Evolutionary conservation across 192 early-diverging fungal genomes (phyloP), one percentile per base, ranked within the genome.

Genomic region (Podila clonocystis): DNA sequence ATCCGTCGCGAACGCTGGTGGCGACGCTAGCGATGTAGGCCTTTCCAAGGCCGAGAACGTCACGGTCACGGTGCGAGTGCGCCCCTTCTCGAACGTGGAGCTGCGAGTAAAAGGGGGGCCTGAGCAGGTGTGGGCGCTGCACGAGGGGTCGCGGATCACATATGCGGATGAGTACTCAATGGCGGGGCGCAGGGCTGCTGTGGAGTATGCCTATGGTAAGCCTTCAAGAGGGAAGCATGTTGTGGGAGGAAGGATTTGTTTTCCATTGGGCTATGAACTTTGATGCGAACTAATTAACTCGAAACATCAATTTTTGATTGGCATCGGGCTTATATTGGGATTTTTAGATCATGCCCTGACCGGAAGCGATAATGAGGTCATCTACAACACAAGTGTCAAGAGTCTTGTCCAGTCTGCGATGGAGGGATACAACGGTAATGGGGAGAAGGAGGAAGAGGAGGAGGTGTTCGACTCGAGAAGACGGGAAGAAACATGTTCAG

Each of bases 361-460:
- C 5, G 84, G 85, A 29, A 82, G 82, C 31, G 78, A 88, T 59
- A 87, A 85, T 49, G 70, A 78, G 30, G 5, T 68, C 26, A 82
- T 88, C 29, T 86, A 80, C 38, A 69, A 29, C 52, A 57, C 71
- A 4, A 73, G 70, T 20, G 77, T 80, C 66, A 80, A 80, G 67
- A 67, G 61, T 48, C 29, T 80, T 33, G 77, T 80, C 29, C 70
- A 69, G 24, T 73, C 70, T 11, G 77, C 94, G 5, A 96, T 97
- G 96, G 90, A 93, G 31, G 97, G 97, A 9, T 96, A 95, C 75
- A 98, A 99, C 82, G 96, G 97, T 89, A 90, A 60, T 20, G 52
- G 7, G 34, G 34, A 6, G 9, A 36, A 34, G 50, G 29, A 24
- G 9, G 29, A 24, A 1, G 29, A 60, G 33, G 33, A 36, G 34